A percentile compares a stretch with the other conserved stretches of the same genome.
phyloP scores from a whole-genome alignment of 2,329 filamentous ascomycete species.

The Monosporascus sp. region DNA sequence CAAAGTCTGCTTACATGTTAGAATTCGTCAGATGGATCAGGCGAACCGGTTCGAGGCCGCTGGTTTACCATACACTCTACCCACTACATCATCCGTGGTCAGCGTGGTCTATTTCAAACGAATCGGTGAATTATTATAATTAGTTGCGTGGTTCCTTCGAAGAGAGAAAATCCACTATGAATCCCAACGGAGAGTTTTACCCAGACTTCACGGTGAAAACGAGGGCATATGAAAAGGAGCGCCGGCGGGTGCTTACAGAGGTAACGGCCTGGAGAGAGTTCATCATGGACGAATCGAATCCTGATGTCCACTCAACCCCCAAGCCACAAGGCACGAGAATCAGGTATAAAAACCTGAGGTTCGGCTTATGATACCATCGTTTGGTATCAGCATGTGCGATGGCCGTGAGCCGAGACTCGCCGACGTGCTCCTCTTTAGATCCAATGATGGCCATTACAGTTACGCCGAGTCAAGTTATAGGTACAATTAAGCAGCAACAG shows the following conservation, averaged over 20 bases:
- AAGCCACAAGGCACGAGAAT: slow-evolving; percentile 33
- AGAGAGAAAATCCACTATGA: too few species aligned
- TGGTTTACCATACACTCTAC: slow-evolving; percentile 23
- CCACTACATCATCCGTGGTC: slow-evolving; percentile 18
- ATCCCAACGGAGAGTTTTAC: too few species aligned
- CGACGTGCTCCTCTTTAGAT: slow-evolving; percentile 27
- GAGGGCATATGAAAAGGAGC: not conserved
- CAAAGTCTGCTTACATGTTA: slow-evolving; percentile 28
- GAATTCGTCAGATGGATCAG: not conserved
- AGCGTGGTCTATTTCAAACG: not conserved
- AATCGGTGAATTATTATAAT: not conserved
- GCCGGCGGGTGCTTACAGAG: slow-evolving; percentile 7
- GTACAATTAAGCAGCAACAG: too few species aligned
- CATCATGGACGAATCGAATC: slow-evolving; percentile 39
- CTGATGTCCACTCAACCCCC: slow-evolving; percentile 39
- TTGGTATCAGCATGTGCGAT: slow-evolving; percentile 30
- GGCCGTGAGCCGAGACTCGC: slow-evolving; percentile 26
- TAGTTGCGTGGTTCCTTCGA: too few species aligned
- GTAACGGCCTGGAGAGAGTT: slow-evolving; percentile 35
- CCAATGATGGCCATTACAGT: slow-evolving; percentile 28
- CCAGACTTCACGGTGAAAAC: too few species aligned
- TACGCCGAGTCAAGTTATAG: not conserved
- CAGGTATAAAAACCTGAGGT: slow-evolving; percentile 33
- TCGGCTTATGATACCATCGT: slow-evolving; percentile 35
- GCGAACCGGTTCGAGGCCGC: too few species aligned